Evolutionary conservation across 1,284 basidiomycete species (phyloP).

Genomic region (Gomphus sp.): DNA sequence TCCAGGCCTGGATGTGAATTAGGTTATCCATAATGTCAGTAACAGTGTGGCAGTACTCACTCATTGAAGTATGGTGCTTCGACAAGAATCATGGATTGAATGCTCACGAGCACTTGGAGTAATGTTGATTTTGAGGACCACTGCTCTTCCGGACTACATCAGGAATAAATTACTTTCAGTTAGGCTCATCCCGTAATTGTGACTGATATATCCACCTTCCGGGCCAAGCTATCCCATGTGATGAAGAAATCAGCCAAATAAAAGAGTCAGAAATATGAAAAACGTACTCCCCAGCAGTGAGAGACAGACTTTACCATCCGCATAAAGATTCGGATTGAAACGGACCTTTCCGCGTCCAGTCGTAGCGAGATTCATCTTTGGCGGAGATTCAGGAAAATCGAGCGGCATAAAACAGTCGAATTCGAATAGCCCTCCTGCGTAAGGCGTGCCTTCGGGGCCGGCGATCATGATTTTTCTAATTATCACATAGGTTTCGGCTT

Average conservation of each 20-base stretch:
- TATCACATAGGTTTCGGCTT: neutral
- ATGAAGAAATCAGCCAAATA: too few relatives aligned
- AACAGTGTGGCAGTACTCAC: constrained; percentile 22
- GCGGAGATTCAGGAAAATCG: constrained; percentile 36
- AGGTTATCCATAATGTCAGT: constrained; percentile 5
- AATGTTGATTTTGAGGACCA: constrained; percentile 45
- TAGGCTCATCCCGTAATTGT: too few relatives aligned
- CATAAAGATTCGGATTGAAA: constrained; percentile 49
- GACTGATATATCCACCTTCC: too few relatives aligned
- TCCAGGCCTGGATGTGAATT: constrained; percentile 29
- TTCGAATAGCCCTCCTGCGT: constrained; percentile 45
- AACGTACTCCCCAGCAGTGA: constrained; percentile 34
- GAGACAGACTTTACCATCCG: constrained; percentile 41
- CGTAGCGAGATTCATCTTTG: constrained; percentile 38
- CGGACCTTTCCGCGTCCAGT: constrained; percentile 41
- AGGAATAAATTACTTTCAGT: neutral
- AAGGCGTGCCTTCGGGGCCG: constrained; percentile 44
- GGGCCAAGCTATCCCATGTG: too few relatives aligned
- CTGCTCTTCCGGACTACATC: constrained; percentile 39
- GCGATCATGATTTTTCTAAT: constrained; percentile 47
- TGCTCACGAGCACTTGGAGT: constrained; percentile 45
- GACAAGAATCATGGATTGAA: constrained; percentile 49
- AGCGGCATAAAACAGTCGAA: constrained; percentile 48
- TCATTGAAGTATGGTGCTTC: constrained; percentile 50
- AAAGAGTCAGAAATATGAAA: too few relatives aligned